A percentile compares a stretch with the other conserved stretches of the same genome.
Evolutionary conservation across 805 yeast species (phyloP).

Genomic region (Starmerella bacillaris): DNA sequence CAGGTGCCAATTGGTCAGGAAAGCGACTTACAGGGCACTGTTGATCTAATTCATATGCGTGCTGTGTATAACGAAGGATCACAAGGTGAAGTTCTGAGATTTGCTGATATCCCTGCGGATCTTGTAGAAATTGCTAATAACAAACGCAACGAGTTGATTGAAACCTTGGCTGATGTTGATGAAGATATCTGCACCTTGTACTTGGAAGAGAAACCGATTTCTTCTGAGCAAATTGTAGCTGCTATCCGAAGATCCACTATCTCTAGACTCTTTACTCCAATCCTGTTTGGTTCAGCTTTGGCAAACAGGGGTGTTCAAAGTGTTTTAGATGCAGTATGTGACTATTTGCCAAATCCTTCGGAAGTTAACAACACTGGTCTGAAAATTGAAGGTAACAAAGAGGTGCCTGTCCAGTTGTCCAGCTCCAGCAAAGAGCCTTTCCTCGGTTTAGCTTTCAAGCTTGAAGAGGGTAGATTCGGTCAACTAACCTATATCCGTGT

Average conservation of each 20-base stretch:
- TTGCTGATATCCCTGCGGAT: constrained; percentile 54
- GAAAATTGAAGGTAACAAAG: constrained; percentile 40
- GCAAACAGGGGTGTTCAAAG: constrained; percentile 94
- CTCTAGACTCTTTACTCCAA: constrained; percentile 94
- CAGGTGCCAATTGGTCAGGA: constrained; percentile 97
- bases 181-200: constrained; percentile 90
- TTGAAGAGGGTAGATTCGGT: constrained; percentile 96
- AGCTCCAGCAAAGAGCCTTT: constrained; percentile 66
- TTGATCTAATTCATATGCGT: constrained; percentile 73
- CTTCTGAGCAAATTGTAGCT: constrained; percentile 59
- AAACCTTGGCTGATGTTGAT: constrained; percentile 93
- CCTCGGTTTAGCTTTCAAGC: constrained; percentile 94
- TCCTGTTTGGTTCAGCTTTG: constrained; percentile 96
- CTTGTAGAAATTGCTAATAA: constrained; percentile 72
- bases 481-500: constrained; percentile 94
- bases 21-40: constrained; percentile 67
- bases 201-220: constrained; percentile 78
- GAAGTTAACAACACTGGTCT: constrained; percentile 82
- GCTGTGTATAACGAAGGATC: constrained; percentile 63
- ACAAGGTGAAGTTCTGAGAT: constrained; percentile 69
- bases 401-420: constrained; percentile 49
- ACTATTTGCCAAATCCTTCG: constrained; percentile 87
- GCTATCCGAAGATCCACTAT: constrained; percentile 93
- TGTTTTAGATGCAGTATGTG: constrained; percentile 88
- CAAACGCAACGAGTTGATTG: constrained; percentile 69